Percentiles rank a stretch among this genome's conserved stretches.
Evolutionary conservation across 495 filamentous ascomycete genomes (phyloP).

Genomic region (Penicillium odoratum): DNA sequence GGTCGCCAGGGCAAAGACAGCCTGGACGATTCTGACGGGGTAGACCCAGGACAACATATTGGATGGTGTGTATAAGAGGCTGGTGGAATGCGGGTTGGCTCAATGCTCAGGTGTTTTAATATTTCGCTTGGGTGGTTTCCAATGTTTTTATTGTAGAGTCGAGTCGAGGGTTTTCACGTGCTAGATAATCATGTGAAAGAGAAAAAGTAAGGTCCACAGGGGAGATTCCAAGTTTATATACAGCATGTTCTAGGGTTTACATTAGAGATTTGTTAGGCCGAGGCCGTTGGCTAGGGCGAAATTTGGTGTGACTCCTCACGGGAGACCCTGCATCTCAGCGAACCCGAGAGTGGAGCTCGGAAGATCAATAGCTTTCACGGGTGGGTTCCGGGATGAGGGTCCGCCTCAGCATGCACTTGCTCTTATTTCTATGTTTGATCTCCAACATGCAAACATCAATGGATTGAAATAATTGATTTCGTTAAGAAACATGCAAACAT

Average conservation of each 20-base stretch:
- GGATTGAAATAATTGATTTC: neutral
- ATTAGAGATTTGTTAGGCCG: constrained; percentile 10
- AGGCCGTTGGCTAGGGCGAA: constrained; percentile 12
- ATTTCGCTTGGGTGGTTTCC: neutral
- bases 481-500: neutral
- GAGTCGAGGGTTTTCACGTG: neutral
- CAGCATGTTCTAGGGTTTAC: neutral
- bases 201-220: constrained; percentile 18
- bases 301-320: constrained; percentile 7
- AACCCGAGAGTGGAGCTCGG: constrained; percentile 18
- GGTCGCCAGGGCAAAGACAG: constrained; percentile 59
- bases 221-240: constrained; percentile 8
- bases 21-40: constrained; percentile 60
- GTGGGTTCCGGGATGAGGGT: neutral
- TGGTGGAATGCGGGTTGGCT: neutral
- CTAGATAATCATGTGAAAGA: constrained; percentile 1
- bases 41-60: constrained; percentile 32
- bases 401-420: neutral
- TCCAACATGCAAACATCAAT: neutral
- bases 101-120: neutral
- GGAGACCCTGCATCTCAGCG: constrained; percentile 9
- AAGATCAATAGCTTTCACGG: constrained; percentile 4
- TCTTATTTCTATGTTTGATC: neutral
- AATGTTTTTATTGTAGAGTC: neutral
- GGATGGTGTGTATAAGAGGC: neutral